phyloP scores from a whole-genome alignment of 2,329 filamentous ascomycete species.

The Colletotrichum australisinense region DNA sequence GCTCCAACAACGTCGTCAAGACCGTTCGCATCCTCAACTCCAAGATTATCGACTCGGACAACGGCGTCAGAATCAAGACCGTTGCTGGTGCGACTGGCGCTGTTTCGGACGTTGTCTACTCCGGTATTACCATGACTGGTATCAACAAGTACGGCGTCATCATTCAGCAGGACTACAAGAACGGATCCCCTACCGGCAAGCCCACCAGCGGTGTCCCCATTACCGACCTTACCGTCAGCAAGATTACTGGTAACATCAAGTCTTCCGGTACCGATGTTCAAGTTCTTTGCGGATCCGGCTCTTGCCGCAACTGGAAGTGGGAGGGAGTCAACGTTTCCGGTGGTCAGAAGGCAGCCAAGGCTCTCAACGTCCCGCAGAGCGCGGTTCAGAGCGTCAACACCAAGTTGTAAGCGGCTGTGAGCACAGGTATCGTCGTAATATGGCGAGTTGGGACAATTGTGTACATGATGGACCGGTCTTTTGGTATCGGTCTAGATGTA shows the following conservation, averaged over 20 bases:
- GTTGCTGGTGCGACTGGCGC: constrained; percentile 56
- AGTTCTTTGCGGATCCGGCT: constrained; percentile 63
- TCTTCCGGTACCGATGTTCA: constrained; percentile 55
- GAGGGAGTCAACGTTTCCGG: background rate
- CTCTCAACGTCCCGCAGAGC: background rate
- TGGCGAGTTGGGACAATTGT: background rate
- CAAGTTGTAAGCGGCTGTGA: background rate
- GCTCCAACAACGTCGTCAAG: constrained; percentile 63
- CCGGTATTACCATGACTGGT: constrained; percentile 52
- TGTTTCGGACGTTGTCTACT: constrained; percentile 56
- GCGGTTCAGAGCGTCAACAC: background rate
- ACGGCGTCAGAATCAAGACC: constrained; percentile 64
- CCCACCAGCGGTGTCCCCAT: constrained; percentile 63
- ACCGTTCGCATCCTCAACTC: constrained; percentile 61
- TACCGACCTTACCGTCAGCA: constrained; percentile 57
- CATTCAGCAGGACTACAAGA: constrained; percentile 59
- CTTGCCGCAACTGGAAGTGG: constrained; percentile 55
- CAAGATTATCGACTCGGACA: constrained; percentile 62
- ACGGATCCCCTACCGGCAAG: constrained; percentile 56
- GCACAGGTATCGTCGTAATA: background rate
- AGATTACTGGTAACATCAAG: constrained; percentile 56
- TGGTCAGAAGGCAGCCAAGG: background rate
- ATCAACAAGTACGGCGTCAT: constrained; percentile 53
- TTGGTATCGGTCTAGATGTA: background rate
- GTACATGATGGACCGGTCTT: background rate